Conservation (phyloP, 164 flowering plant genomes). For the Annona squamosa region DNA sequence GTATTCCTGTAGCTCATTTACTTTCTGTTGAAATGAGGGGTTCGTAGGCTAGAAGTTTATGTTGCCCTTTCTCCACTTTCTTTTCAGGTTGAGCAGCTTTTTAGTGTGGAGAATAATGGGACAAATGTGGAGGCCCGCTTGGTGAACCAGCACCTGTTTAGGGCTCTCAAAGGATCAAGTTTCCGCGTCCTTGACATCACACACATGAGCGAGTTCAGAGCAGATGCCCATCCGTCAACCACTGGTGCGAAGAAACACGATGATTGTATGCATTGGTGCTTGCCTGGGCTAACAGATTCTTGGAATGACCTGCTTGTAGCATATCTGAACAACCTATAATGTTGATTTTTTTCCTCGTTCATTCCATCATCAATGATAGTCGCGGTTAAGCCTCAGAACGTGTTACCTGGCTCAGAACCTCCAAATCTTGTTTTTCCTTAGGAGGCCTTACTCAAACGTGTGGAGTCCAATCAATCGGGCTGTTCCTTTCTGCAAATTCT, state of each 20-base stretch:
- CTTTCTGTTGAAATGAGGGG: too few relatives aligned
- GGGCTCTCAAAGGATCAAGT: constrained; percentile 50
- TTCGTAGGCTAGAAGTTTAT: too few relatives aligned
- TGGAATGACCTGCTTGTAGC: constrained; percentile 83
- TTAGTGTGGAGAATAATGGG: constrained; percentile 57
- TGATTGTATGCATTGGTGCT: constrained; percentile 99
- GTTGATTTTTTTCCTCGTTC: background rate
- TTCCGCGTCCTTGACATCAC: constrained; percentile 73
- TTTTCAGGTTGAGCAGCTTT: constrained; percentile 61
- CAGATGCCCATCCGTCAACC: constrained; percentile 87
- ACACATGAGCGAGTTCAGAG: constrained; percentile 76
- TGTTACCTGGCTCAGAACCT: too few relatives aligned
- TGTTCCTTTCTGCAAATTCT: too few relatives aligned
- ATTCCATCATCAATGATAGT: too few relatives aligned
- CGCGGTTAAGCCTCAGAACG: too few relatives aligned
- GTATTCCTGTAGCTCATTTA: too few relatives aligned
- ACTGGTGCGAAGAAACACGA: constrained; percentile 92
- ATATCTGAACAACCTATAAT: constrained; percentile 22
- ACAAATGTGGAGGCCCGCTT: constrained; percentile 76
- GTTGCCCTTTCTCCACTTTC: background rate
- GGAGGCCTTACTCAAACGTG: too few relatives aligned
- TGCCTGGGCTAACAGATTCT: constrained; percentile 82
- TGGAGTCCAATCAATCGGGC: too few relatives aligned
- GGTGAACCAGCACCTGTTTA: constrained; percentile 62
- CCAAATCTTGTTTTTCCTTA: too few relatives aligned